phyloP scores from a whole-genome alignment of 768 basidiomycete species.

The Suillus ampliporus region DNA sequence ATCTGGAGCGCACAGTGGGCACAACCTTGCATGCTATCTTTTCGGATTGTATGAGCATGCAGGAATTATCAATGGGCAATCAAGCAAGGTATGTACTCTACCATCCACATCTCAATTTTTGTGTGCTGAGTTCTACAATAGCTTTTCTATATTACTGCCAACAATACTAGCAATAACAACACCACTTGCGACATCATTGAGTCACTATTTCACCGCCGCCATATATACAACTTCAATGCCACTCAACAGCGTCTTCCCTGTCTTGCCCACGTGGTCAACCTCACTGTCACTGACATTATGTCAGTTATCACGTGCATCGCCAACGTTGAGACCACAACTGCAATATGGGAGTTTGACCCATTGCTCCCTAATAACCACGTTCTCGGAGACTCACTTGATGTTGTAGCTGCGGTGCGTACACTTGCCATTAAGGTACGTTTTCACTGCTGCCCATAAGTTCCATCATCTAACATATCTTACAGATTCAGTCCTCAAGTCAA shows the following conservation, averaged over 20 bases:
- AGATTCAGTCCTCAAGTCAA: slow-evolving; percentile 32
- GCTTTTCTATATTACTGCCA: slow-evolving; percentile 21
- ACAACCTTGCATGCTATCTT: slow-evolving; percentile 34
- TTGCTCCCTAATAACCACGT: slow-evolving; percentile 26
- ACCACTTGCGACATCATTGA: slow-evolving; percentile 23
- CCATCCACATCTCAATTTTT: too few relatives aligned
- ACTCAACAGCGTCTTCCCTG: slow-evolving; percentile 28
- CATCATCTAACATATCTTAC: neutral
- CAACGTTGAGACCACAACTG: slow-evolving; percentile 30
- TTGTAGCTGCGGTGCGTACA: slow-evolving; percentile 35
- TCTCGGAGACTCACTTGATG: slow-evolving; percentile 33
- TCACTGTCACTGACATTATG: slow-evolving; percentile 34
- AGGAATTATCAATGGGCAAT: slow-evolving; percentile 24
- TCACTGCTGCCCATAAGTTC: slow-evolving; percentile 28
- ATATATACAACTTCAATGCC: slow-evolving; percentile 16
- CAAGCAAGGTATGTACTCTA: slow-evolving; percentile 28
- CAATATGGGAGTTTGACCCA: slow-evolving; percentile 44
- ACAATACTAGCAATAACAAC: slow-evolving; percentile 32
- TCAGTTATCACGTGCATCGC: slow-evolving; percentile 34
- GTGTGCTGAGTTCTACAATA: too few relatives aligned
- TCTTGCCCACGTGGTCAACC: slow-evolving; percentile 36
- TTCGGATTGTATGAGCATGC: slow-evolving; percentile 29
- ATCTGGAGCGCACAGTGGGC: slow-evolving; percentile 28
- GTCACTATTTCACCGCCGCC: slow-evolving; percentile 14
- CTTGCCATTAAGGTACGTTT: slow-evolving; percentile 11